Evolutionary conservation across 2,329 filamentous ascomycete species (phyloP).

Genomic region (Tolypocladium ophioglossoides): DNA sequence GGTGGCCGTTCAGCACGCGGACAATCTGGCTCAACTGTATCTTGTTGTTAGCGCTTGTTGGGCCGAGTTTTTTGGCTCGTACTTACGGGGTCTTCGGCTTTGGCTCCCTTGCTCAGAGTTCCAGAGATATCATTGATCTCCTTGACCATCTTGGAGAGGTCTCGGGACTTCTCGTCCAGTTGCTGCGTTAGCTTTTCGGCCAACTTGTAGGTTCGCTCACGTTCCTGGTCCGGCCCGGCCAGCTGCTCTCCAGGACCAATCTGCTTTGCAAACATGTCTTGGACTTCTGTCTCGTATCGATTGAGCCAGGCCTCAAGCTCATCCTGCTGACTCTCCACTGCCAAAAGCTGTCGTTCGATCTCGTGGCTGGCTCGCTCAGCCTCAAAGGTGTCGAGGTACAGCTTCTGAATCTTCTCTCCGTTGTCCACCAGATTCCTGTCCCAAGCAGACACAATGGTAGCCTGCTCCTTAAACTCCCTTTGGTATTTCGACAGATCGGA

Average conservation of each 20-base stretch:
- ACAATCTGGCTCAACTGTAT: conserved; percentile 84
- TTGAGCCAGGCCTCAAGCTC: conserved; percentile 84
- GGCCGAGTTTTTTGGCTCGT: conserved; percentile 10
- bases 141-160: conserved; percentile 91
- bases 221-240: conserved; percentile 85
- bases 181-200: conserved; percentile 88
- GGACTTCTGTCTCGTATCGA: conserved; percentile 83
- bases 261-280: conserved; percentile 75
- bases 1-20: conserved; percentile 84
- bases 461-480: conserved; percentile 89
- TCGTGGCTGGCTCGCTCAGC: conserved; percentile 88
- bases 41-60: conserved; percentile 12
- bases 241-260: conserved; percentile 66
- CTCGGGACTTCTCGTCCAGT: conserved; percentile 87
- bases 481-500: conserved; percentile 93
- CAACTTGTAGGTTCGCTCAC: conserved; percentile 90
- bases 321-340: conserved; percentile 85
- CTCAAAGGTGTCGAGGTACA: conserved; percentile 86
- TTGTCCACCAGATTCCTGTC: conserved; percentile 89
- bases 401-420: conserved; percentile 84
- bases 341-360: conserved; percentile 81
- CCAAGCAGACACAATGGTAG: conserved; percentile 79
- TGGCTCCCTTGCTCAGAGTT: conserved; percentile 78
- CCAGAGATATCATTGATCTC: conserved; percentile 94
- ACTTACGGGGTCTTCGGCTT: conserved; percentile 77